A percentile compares a stretch with the other conserved stretches of the same genome.
Conservation (phyloP, 2,329 filamentous ascomycete genomes). For the Aspergillus aculeatus region DNA sequence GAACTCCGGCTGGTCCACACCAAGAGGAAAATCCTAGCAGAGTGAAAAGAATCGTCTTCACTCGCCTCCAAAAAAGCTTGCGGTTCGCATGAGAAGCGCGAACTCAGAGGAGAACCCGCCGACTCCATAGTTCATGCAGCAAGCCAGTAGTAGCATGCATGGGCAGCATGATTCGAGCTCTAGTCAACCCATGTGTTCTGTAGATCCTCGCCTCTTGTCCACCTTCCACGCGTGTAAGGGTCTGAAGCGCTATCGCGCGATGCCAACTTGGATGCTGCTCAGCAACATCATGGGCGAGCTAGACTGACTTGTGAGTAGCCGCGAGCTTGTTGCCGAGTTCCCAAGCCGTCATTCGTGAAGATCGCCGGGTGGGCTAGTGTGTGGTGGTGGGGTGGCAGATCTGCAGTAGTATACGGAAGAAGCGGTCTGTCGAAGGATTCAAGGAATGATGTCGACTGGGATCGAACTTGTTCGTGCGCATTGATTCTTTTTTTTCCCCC, state of each 20-base stretch:
- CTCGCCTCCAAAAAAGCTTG: neutral
- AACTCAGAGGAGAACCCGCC: neutral
- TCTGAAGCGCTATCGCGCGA: neutral
- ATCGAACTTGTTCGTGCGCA: neutral
- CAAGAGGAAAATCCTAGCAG: neutral
- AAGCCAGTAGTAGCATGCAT: constrained; percentile 1
- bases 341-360: neutral
- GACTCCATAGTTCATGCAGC: constrained; percentile 5
- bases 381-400: constrained; percentile 4
- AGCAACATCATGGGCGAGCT: too few species aligned
- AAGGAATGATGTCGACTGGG: neutral
- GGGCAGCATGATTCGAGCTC: neutral
- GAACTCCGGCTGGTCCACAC: too few species aligned
- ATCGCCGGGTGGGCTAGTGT: neutral
- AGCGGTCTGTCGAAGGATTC: neutral
- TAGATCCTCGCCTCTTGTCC: neutral
- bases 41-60: neutral
- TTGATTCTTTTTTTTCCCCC: neutral
- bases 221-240: constrained; percentile 1
- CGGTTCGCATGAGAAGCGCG: constrained; percentile 1
- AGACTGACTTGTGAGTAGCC: too few species aligned
- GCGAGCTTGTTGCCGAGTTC: neutral
- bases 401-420: constrained; percentile 2
- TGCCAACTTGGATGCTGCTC: neutral
- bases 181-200: neutral